Percentiles rank a stretch among this genome's conserved stretches.
Conservation (phyloP, 371 early-diverging fungal genomes). For the Mucor saturninus region DNA sequence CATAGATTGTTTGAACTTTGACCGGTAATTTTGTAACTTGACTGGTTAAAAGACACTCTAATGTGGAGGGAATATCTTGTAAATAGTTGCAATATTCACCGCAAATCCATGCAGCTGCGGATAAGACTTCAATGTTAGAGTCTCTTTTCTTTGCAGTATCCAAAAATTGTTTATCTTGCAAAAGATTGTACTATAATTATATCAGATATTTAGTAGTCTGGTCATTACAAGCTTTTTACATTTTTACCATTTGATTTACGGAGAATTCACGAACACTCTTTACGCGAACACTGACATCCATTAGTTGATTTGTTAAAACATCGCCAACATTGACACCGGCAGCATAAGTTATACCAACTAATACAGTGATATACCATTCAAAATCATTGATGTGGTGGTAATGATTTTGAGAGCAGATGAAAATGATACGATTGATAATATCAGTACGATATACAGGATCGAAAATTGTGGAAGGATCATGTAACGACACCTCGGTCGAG, state of each 20-base stretch:
- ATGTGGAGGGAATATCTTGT: constrained; percentile 54
- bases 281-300: constrained; percentile 92
- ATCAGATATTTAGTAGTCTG: neutral
- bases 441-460: constrained; percentile 81
- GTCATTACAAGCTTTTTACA: neutral
- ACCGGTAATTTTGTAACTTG: constrained; percentile 61
- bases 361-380: constrained; percentile 92
- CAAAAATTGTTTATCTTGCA: constrained; percentile 65
- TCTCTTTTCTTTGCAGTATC: constrained; percentile 65
- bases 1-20: constrained; percentile 71
- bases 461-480: constrained; percentile 53
- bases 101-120: constrained; percentile 89
- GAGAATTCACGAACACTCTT: constrained; percentile 81
- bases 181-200: constrained; percentile 39
- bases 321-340: constrained; percentile 79
- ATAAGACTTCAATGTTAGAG: constrained; percentile 77
- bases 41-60: constrained; percentile 63
- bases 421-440: constrained; percentile 80
- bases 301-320: constrained; percentile 70
- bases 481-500: constrained; percentile 28
- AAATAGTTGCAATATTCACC: constrained; percentile 83
- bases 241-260: constrained; percentile 66
- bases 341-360: constrained; percentile 77
- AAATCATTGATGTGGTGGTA: constrained; percentile 88
- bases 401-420: constrained; percentile 82